These are phyloP conservation scores for Microthlaspi erraticum DNA, from an alignment of 345 rosid species.

Conservation along the genomic window DNA sequence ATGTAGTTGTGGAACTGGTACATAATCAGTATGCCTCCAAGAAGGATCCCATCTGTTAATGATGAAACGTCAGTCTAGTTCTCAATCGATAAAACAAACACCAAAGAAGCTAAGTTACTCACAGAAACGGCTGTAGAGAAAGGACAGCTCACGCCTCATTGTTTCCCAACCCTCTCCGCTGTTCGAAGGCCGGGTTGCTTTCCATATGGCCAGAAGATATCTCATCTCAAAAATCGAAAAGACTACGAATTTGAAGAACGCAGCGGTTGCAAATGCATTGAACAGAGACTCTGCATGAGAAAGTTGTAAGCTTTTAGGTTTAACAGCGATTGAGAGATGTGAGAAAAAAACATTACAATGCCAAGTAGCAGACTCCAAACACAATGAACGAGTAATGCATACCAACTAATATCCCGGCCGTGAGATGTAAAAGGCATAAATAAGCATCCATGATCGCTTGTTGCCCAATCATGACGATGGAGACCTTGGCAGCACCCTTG, in stretches of 20 bases:
- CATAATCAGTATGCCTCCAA: constrained; percentile 96
- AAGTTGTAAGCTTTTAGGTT: constrained; percentile 32
- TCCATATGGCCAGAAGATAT: constrained; percentile 99
- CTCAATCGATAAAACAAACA: constrained; percentile 26
- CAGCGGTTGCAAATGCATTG: constrained; percentile 98
- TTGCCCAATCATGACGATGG: constrained; percentile 92
- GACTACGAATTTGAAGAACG: constrained; percentile 97
- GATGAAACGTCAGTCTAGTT: constrained; percentile 5
- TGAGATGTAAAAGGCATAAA: constrained; percentile 94
- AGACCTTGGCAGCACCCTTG: constrained; percentile 99
- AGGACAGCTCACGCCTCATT: constrained; percentile 96
- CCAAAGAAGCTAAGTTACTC: constrained; percentile 51
- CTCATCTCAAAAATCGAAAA: constrained; percentile 99
- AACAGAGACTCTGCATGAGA: constrained; percentile 82
- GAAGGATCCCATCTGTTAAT: constrained; percentile 90
- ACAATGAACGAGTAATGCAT: constrained; percentile 18
- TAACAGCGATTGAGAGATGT: constrained; percentile 20
- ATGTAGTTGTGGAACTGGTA: constrained; percentile 85
- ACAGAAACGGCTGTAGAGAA: constrained; percentile 99
- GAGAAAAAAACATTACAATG: constrained; percentile 24
- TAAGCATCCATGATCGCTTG: constrained; percentile 99
- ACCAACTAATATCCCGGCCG: constrained; percentile 97
- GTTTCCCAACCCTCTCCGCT: constrained; percentile 98
- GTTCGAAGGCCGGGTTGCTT: constrained; percentile 88
- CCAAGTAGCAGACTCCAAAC: constrained; percentile 22